Evolutionary conservation across 2,329 filamentous ascomycete species (phyloP).

Genomic region (Arachnopeziza araneosa): DNA sequence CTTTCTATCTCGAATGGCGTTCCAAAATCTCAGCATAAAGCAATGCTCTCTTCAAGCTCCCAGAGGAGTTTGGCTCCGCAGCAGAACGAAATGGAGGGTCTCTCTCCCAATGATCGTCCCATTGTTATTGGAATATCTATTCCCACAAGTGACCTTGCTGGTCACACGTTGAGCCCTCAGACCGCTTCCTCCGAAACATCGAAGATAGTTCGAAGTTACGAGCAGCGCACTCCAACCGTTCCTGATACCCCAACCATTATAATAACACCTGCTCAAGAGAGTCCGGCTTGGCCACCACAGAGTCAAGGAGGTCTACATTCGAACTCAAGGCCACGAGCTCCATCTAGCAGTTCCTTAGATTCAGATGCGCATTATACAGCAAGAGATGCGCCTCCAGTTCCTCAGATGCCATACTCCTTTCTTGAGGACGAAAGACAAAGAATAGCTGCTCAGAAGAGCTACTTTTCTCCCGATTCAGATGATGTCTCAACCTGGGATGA

Average conservation of each 20-base stretch:
- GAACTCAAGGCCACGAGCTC: constrained; percentile 10
- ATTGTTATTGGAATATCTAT: constrained; percentile 69
- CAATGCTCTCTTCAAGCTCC: neutral
- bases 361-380: constrained; percentile 33
- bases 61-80: neutral
- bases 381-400: constrained; percentile 52
- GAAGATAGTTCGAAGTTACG: constrained; percentile 21
- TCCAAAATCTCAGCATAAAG: neutral
- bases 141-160: constrained; percentile 45
- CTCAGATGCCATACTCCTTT: constrained; percentile 43
- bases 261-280: constrained; percentile 45
- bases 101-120: constrained; percentile 64
- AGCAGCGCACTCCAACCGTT: constrained; percentile 16
- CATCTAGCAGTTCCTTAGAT: constrained; percentile 46
- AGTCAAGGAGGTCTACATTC: neutral
- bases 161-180: constrained; percentile 46
- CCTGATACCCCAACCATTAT: constrained; percentile 44
- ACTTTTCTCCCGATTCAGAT: constrained; percentile 29
- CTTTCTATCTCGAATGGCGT: constrained; percentile 3
- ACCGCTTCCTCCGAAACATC: constrained; percentile 30
- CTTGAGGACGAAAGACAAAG: constrained; percentile 23
- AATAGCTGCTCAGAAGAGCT: constrained; percentile 24
- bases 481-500: constrained; percentile 26
- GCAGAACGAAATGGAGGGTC: constrained; percentile 33
- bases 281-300: neutral